Evolutionary conservation across 106 monocot species (phyloP), one percentile per base, ranked within the genome.

Genomic region (Posidonia australis): DNA sequence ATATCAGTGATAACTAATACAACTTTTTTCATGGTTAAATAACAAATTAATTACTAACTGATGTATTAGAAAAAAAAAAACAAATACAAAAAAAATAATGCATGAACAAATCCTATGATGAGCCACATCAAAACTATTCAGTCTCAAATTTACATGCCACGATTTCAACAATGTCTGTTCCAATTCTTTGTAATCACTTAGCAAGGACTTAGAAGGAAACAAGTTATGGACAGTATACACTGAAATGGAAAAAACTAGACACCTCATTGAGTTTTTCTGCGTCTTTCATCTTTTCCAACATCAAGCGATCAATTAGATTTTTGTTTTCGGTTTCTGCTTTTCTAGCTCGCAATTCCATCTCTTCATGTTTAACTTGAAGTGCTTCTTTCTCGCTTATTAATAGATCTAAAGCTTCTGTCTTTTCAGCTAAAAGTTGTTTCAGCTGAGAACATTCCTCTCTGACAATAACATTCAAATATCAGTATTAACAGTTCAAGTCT

Each of bases 201-300:
- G 36, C 36, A 36, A 36, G 7, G 2, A 36, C 7, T 36, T 36
- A 36, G n/a, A n/a, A 36, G 36, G 36, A 36, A 36, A 36, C 5
- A 36, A 62, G 14, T 60, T 13, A 42, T 44, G 28, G 7, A 11
- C 44, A n/a, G 1, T 44, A 44, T 44, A 28, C n/a, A 62, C 2
- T 43, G 36, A 21, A 43, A 7, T n/a, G 14, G 27, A 60, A 16
- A 60, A 28, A 60, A 54, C 12, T 48, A 54, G 32, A 17, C 74
- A 96, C 96, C 96, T 96, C 96, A 71, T 96, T 96, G 43, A 96
- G 80, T 67, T 67, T 90, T 76, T 96, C 96, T 44, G 96, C 90
- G 66, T 84, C 84, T 64, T 90, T 87, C 96, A 96, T 90, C 69
- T 96, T 96, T 70, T 96, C 96, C 44, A 90, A 63, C 96, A 96